These are phyloP conservation scores for Claviceps paspali DNA, from an alignment of 2,329 filamentous ascomycete genomes.

Conservation along the genomic window DNA sequence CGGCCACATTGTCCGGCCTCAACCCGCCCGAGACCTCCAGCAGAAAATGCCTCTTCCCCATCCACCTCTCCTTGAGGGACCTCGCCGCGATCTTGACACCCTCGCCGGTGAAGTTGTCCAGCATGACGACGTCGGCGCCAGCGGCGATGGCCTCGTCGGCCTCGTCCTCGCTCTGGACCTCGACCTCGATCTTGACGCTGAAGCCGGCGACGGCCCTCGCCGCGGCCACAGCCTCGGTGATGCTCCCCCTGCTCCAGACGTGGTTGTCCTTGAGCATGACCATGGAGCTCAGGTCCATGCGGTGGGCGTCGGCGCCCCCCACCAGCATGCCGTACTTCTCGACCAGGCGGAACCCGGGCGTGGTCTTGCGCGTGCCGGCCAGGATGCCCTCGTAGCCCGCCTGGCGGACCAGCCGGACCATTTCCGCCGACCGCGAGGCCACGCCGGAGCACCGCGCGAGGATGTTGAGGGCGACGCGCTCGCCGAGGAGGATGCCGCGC, in stretches of 20 bases:
- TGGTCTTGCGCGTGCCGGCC: conserved; percentile 95
- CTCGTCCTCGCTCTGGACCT: conserved; percentile 76
- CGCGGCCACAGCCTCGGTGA: conserved; percentile 69
- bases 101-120: conserved; percentile 83
- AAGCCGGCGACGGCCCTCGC: conserved; percentile 80
- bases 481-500: conserved; percentile 67
- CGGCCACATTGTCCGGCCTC: conserved; percentile 66
- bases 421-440: conserved; percentile 49
- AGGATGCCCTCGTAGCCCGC: conserved; percentile 69
- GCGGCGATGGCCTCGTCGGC: conserved; percentile 83
- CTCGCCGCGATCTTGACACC: conserved; percentile 61
- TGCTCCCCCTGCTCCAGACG: conserved; percentile 79
- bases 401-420: conserved; percentile 39
- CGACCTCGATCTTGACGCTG: conserved; percentile 86
- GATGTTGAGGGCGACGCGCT: conserved; percentile 83
- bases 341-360: conserved; percentile 83
- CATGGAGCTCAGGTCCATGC: conserved; percentile 86
- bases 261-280: conserved; percentile 99
- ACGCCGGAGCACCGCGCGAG: conserved; percentile 85
- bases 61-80: conserved; percentile 68
- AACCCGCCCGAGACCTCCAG: conserved; percentile 88
- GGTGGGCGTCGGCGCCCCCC: conserved; percentile 80
- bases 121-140: conserved; percentile 90
- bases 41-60: conserved; percentile 56
- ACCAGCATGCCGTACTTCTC: conserved; percentile 98